phyloP scores from a whole-genome alignment of 768 basidiomycete species.

The Podaxis pistillaris region DNA sequence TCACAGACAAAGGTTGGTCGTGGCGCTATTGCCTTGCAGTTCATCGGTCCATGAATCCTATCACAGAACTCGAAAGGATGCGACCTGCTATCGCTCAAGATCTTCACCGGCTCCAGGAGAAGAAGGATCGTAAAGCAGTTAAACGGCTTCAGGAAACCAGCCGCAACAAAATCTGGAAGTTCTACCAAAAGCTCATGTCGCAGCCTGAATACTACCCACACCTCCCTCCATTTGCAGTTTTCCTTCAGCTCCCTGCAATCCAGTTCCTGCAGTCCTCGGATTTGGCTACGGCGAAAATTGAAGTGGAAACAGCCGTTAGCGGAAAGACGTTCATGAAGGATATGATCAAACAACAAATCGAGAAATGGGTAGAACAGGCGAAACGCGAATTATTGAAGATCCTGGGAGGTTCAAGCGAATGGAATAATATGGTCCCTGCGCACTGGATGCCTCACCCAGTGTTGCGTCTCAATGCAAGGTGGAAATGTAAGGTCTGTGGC shows the following conservation, averaged over 20 bases:
- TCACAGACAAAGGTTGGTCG: constrained; percentile 35
- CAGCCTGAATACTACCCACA: constrained; percentile 22
- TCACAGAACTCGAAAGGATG: constrained; percentile 22
- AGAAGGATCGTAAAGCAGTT: constrained; percentile 19
- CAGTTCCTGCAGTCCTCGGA: constrained; percentile 30
- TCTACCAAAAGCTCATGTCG: constrained; percentile 46
- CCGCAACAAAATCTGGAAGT: constrained; percentile 35
- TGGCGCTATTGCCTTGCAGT: constrained; percentile 17
- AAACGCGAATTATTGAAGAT: constrained; percentile 40
- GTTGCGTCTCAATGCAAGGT: constrained; percentile 57
- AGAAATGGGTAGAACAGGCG: constrained; percentile 46
- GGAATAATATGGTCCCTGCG: constrained; percentile 47
- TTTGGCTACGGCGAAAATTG: constrained; percentile 2
- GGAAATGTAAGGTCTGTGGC: constrained; percentile 54
- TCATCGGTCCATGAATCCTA: background rate
- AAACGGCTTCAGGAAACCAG: constrained; percentile 26
- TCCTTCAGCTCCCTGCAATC: constrained; percentile 49
- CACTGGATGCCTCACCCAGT: constrained; percentile 45
- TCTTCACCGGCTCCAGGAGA: constrained; percentile 21
- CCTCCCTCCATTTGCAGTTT: constrained; percentile 47
- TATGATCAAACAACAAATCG: constrained; percentile 35
- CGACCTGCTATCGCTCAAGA: constrained; percentile 26
- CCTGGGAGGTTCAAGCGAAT: constrained; percentile 47
- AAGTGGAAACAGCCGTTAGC: constrained; percentile 13
- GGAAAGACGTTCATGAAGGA: constrained; percentile 22